phyloP scores from a whole-genome alignment of 78 protist species.

The Carpediemonas membranifera region DNA sequence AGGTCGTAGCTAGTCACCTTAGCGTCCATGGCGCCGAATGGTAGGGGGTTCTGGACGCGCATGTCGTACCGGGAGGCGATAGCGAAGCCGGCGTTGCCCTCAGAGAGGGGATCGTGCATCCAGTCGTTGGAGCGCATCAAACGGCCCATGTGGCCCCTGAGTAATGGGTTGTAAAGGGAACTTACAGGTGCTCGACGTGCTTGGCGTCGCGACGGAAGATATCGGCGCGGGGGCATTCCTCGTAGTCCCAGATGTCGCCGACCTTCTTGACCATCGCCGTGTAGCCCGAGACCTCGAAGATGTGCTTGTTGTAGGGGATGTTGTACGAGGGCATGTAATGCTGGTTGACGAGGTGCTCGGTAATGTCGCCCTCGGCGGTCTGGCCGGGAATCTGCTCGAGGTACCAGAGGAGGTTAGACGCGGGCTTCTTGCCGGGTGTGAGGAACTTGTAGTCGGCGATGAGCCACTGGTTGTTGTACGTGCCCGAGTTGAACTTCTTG shows the following conservation, averaged over 20 bases:
- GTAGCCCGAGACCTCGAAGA: constrained; percentile 55
- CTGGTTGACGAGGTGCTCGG: constrained; percentile 19
- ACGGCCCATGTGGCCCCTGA: constrained; percentile 26
- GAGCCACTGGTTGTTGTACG: constrained; percentile 70
- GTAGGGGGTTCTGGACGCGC: too few relatives aligned
- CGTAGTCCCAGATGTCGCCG: constrained; percentile 11
- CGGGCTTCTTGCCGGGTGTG: constrained; percentile 36
- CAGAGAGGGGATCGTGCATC: constrained; percentile 49
- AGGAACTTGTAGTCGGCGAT: constrained; percentile 42
- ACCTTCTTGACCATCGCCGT: constrained; percentile 17
- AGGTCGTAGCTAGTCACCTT: too few relatives aligned
- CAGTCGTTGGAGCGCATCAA: constrained; percentile 59
- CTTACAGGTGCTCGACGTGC: constrained; percentile 2
- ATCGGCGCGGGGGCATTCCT: constrained; percentile 35
- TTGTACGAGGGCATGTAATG: constrained; percentile 68
- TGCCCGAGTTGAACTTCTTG: constrained; percentile 42
- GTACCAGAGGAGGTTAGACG: constrained; percentile 44
- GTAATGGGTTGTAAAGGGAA: constrained; percentile 17
- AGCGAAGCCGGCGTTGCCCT: constrained; percentile 46
- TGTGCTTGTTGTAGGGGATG: constrained; percentile 61
- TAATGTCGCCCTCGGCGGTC: constrained; percentile 21
- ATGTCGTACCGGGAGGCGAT: constrained; percentile 4
- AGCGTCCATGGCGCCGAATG: too few relatives aligned
- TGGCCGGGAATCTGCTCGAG: constrained; percentile 74
- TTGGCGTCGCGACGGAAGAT: constrained; percentile 32